phyloP scores from a whole-genome alignment of 371 early-diverging fungal species.

The Antonospora locustae region DNA sequence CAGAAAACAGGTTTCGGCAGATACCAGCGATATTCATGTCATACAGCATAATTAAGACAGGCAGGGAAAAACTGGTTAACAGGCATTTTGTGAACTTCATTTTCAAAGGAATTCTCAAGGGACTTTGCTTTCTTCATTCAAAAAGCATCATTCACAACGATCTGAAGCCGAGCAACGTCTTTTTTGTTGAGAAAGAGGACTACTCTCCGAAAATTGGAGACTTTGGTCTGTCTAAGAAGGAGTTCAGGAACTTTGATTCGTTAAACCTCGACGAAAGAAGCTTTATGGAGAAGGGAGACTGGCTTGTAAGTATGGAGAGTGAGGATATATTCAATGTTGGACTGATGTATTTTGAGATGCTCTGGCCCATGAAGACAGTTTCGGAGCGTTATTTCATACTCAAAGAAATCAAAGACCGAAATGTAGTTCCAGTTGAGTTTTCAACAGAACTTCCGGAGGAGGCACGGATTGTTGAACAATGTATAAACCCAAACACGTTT shows the following conservation, averaged over 20 bases:
- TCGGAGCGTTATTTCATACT: not conserved
- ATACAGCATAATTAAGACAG: not conserved
- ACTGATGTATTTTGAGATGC: conserved; percentile 6
- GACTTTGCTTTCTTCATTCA: conserved; percentile 1
- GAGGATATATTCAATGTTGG: conserved; percentile 1
- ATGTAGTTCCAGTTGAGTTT: not conserved
- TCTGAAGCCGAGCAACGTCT: conserved; percentile 60
- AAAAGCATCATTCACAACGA: conserved; percentile 28
- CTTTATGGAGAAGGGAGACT: conserved; percentile 55
- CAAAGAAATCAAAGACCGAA: not conserved
- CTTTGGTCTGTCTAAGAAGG: conserved; percentile 73
- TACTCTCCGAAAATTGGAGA: conserved; percentile 64
- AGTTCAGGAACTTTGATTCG: conserved; percentile 56
- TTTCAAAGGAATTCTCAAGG: not conserved
- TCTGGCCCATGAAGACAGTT: not conserved
- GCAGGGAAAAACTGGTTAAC: not conserved
- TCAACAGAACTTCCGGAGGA: not conserved
- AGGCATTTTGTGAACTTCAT: not conserved
- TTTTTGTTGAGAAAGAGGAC: conserved; percentile 63
- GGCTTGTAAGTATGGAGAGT: not conserved
- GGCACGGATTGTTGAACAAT: not conserved
- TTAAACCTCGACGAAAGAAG: conserved; percentile 60
- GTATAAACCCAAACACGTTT: too few relatives aligned
- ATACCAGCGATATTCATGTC: too few relatives aligned
- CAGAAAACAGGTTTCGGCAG: too few relatives aligned